phyloP scores from a whole-genome alignment of 345 rosid species.

The Mallotus nudiflorus region DNA sequence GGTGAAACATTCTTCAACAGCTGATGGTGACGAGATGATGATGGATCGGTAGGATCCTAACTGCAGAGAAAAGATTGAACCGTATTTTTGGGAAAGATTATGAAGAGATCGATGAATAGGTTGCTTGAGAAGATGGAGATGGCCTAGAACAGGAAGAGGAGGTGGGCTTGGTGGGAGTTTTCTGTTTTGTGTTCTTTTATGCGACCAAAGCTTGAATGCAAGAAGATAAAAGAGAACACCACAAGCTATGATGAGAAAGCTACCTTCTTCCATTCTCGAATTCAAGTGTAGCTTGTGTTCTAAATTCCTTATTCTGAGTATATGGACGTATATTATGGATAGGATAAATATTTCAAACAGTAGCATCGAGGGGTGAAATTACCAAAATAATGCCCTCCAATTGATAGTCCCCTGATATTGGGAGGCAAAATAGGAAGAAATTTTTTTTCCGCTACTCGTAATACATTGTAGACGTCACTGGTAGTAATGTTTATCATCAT shows the following conservation, averaged over 20 bases:
- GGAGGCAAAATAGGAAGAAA: too few species aligned
- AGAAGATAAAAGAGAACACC: conserved; percentile 10
- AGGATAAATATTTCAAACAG: too few species aligned
- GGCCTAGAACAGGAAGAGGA: conserved; percentile 54
- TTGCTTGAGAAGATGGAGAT: conserved; percentile 47
- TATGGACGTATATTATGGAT: too few species aligned
- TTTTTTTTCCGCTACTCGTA: too few species aligned
- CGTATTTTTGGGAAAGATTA: conserved; percentile 6
- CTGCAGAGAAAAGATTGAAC: conserved; percentile 7
- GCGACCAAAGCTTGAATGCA: conserved; percentile 18
- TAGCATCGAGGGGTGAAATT: too few species aligned
- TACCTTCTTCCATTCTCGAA: conserved; percentile 24
- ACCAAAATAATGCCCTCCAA: too few species aligned
- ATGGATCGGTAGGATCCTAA: background rate
- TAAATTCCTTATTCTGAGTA: background rate
- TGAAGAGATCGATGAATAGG: conserved; percentile 36
- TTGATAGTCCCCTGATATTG: too few species aligned
- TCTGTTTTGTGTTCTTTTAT: background rate
- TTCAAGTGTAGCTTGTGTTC: background rate
- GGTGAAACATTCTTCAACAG: conserved; percentile 7
- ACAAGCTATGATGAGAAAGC: background rate
- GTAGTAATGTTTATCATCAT: too few species aligned
- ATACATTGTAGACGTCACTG: too few species aligned
- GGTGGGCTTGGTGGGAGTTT: conserved; percentile 53
- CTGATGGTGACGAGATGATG: background rate